A percentile compares a stretch with the other conserved stretches of the same genome.
These are phyloP conservation scores for Ophiostoma triangulosporum DNA, from an alignment of 2,329 filamentous ascomycete genomes.

Conservation along the genomic window DNA sequence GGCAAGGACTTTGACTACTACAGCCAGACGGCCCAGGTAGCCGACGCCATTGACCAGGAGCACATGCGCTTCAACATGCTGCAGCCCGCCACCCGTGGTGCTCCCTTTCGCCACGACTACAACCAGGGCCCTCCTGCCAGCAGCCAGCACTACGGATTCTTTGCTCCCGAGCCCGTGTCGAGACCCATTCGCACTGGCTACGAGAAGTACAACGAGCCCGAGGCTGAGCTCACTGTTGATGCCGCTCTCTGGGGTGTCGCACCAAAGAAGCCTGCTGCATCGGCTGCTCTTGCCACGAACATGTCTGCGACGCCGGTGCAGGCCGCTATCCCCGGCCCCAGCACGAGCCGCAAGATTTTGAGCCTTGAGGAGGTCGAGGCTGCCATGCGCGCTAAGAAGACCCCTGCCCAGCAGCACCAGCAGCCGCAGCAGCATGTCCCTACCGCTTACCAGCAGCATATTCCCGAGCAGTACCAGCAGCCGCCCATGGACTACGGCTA, in stretches of 20 bases:
- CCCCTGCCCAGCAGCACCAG: slow-evolving; percentile 17
- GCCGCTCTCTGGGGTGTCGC: slow-evolving; percentile 82
- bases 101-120: slow-evolving; percentile 15
- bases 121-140: slow-evolving; percentile 10
- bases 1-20: slow-evolving; percentile 4
- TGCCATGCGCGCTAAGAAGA: slow-evolving; percentile 63
- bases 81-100: slow-evolving; percentile 41
- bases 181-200: slow-evolving; percentile 70
- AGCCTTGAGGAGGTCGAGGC: slow-evolving; percentile 95
- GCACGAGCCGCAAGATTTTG: slow-evolving; percentile 61
- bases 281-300: slow-evolving; percentile 6
- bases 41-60: slow-evolving; percentile 79
- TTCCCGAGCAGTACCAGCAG: slow-evolving; percentile 15
- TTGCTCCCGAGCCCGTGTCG: slow-evolving; percentile 14
- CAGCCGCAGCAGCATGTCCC: slow-evolving; percentile 17
- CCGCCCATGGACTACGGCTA: slow-evolving; percentile 13
- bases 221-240: slow-evolving; percentile 84
- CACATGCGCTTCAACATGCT: slow-evolving; percentile 72
- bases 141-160: slow-evolving; percentile 15
- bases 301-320: not conserved
- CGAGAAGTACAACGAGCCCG: slow-evolving; percentile 79
- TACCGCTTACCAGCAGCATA: slow-evolving; percentile 16
- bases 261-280: slow-evolving; percentile 37
- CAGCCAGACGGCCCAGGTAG: slow-evolving; percentile 36
- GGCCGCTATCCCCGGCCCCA: slow-evolving; percentile 21